Base-by-base conservation (phyloP, 805 yeast species). In the Starmerella gropengiesseri region DNA sequence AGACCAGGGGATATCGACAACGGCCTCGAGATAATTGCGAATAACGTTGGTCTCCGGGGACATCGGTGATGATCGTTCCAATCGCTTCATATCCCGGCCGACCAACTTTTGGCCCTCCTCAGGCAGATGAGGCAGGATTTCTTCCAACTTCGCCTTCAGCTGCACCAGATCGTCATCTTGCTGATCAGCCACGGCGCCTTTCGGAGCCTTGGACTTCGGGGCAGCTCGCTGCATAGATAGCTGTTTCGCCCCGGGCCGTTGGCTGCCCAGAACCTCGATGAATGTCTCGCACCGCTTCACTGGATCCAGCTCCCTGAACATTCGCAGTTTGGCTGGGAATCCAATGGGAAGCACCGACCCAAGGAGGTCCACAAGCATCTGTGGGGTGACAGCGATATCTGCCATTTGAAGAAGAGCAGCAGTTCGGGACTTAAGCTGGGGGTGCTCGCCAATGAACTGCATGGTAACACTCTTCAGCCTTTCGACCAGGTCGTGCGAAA, bases 31-130 rank as follows among this genome's bases (percentile, higher is more conserved):
- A 41, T 63, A 65, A 4, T 60, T 64, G 19, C 68, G 59, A 40
- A 63, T 53, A 13, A 65, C 68, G 36, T 65, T 67, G 45, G 64
- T 64, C 48, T 65, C 69, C 1, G 70, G 66, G 44, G 64, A 67
- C 19, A 61, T 50, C 1, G 66, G 58, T 22, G 59, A 61, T 64
- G 63, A 62, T n/a, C 66, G 55, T 43, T 58, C 53, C 34, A 66
- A 46, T 5, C 67, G 60, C 39, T 55, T 55, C 39, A 64, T 43
- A 36, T 65, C 69, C n/a, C 66, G 58, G 35, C 53, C 46, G n/a
- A 60, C 65, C 6, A 58, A 49, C 41, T 55, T 60, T 27, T 55
- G 54, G 26, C 65, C 68, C 14, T 63, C 67, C 1, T 46, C 55
- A 2, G 61, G 53, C 18, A 63, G 44, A 11, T 49, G 40, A 9